phyloP scores from a whole-genome alignment of 495 filamentous ascomycete species.

The Hypoxylon cercidicola region DNA sequence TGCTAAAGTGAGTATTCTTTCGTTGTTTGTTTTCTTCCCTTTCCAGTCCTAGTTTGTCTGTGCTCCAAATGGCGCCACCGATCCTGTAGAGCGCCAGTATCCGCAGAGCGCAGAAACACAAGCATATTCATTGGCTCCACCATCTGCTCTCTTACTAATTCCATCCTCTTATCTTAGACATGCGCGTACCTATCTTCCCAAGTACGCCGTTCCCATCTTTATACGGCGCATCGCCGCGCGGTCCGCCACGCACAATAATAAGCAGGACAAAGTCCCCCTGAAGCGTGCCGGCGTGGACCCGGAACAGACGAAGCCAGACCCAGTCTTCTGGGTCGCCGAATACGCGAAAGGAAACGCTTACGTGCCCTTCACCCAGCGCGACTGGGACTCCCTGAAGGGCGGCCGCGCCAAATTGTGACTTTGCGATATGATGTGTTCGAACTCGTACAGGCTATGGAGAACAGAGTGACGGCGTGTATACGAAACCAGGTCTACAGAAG shows the following conservation, averaged over 20 bases:
- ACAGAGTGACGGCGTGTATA: too few relatives aligned
- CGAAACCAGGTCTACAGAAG: too few relatives aligned
- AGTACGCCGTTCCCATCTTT: slow-evolving; percentile 83
- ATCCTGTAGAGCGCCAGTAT: neutral
- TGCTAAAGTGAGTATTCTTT: slow-evolving; percentile 56
- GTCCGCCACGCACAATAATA: slow-evolving; percentile 81
- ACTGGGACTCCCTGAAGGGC: slow-evolving; percentile 66
- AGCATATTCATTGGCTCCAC: slow-evolving; percentile 1
- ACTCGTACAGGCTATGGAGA: too few relatives aligned
- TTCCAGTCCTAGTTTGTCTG: neutral
- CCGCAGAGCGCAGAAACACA: neutral
- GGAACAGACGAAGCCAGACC: slow-evolving; percentile 62
- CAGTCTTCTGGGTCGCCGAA: slow-evolving; percentile 66
- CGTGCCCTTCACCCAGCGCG: slow-evolving; percentile 63
- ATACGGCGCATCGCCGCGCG: slow-evolving; percentile 68
- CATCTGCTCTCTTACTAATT: neutral
- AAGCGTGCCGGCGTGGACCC: slow-evolving; percentile 78
- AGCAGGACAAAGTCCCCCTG: slow-evolving; percentile 82
- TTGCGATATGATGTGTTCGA: too few relatives aligned
- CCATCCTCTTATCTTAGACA: slow-evolving; percentile 46
- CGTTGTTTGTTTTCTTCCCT: slow-evolving; percentile 2
- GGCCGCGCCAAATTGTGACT: slow-evolving; percentile 64
- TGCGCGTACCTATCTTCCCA: slow-evolving; percentile 67
- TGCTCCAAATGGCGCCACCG: slow-evolving; percentile 1
- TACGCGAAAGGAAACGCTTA: slow-evolving; percentile 61